Percentiles rank a stretch among this genome's conserved stretches.
phyloP scores from a whole-genome alignment of 176 grass and related monocot species.

The Carex parvula region DNA sequence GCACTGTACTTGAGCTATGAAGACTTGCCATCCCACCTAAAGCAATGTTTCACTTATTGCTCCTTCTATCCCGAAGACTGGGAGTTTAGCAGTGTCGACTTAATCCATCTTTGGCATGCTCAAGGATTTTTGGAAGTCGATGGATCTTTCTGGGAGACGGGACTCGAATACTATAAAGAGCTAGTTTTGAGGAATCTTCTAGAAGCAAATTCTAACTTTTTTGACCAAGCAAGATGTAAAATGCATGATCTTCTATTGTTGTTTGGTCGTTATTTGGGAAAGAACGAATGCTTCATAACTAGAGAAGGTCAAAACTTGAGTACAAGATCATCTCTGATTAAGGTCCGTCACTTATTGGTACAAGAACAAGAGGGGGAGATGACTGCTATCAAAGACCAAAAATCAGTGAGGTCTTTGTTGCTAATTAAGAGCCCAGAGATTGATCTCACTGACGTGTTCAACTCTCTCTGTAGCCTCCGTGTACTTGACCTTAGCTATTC shows the following conservation, averaged over 20 bases:
- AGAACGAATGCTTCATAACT: constrained; percentile 25
- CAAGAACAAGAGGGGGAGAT: constrained; percentile 11
- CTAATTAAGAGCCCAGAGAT: constrained; percentile 23
- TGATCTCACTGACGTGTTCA: constrained; percentile 20
- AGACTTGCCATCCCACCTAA: constrained; percentile 45
- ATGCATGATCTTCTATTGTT: constrained; percentile 51
- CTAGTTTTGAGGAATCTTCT: constrained; percentile 39
- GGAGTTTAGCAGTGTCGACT: constrained; percentile 2
- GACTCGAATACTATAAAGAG: constrained; percentile 38
- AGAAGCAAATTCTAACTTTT: background rate
- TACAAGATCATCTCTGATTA: constrained; percentile 6
- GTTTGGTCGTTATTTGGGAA: constrained; percentile 38
- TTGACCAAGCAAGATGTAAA: constrained; percentile 27
- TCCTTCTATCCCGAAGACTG: constrained; percentile 40
- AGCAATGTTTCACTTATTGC: constrained; percentile 46
- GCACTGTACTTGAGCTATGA: constrained; percentile 46
- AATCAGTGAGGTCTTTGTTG: constrained; percentile 38
- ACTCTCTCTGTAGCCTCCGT: constrained; percentile 28
- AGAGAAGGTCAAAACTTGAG: constrained; percentile 20
- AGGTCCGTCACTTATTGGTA: constrained; percentile 30
- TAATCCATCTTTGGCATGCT: constrained; percentile 35
- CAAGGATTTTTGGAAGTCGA: constrained; percentile 42
- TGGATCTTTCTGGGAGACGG: constrained; percentile 25
- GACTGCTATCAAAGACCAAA: constrained; percentile 10
- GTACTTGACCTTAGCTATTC: constrained; percentile 29